phyloP scores from a whole-genome alignment of 2,329 filamentous ascomycete genomes.

The Sporothrix humicola region DNA sequence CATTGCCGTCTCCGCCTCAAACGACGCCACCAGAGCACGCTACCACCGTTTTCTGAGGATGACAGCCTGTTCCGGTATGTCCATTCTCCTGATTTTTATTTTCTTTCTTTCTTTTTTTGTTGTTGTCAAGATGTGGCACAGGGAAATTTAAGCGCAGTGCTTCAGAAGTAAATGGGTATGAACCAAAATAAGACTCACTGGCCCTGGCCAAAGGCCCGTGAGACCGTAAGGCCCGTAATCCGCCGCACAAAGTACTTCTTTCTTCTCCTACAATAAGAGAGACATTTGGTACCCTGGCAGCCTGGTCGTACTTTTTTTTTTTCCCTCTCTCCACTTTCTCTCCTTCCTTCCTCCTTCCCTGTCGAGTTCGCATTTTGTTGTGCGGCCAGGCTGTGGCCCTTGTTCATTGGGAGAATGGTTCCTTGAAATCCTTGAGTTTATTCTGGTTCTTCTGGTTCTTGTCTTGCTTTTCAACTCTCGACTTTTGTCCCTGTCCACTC shows the following conservation, averaged over 20 bases:
- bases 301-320: not conserved
- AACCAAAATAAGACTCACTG: not conserved
- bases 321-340: not conserved
- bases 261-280: too few relatives aligned
- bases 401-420: not conserved
- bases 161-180: not conserved
- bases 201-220: too few relatives aligned
- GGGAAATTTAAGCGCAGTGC: not conserved
- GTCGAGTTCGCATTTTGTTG: not conserved
- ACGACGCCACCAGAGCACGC: not conserved
- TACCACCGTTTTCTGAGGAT: not conserved
- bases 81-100: not conserved
- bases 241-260: not conserved
- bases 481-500: not conserved
- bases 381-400: constrained; percentile 8
- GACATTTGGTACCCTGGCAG: not conserved
- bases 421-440: not conserved
- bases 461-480: not conserved
- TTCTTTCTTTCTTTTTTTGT: not conserved
- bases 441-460: not conserved
- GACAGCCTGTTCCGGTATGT: not conserved
- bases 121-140: not conserved
- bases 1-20: constrained; percentile 24
- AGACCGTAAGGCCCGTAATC: not conserved
- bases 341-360: constrained; percentile 1